Evolutionary conservation across 805 yeast species (phyloP).

Genomic region (Priceomyces carsonii): DNA sequence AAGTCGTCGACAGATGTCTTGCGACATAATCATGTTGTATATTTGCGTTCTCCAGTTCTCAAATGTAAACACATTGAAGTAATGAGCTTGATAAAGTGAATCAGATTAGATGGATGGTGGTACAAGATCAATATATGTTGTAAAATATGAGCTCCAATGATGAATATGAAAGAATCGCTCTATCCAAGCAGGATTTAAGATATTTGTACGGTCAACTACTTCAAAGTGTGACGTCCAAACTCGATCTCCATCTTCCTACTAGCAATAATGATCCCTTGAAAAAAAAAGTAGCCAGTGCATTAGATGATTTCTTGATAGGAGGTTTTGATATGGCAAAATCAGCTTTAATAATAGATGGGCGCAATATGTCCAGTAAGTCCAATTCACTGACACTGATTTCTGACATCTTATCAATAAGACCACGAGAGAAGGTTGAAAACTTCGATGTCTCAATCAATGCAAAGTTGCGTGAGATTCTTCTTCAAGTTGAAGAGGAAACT

Average conservation of each 20-base stretch:
- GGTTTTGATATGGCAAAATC: slow-evolving; percentile 58
- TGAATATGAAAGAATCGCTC: slow-evolving; percentile 44
- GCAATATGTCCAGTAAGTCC: slow-evolving; percentile 28
- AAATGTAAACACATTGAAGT: not conserved
- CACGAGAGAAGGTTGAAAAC: slow-evolving; percentile 57
- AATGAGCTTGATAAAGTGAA: not conserved
- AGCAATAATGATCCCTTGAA: slow-evolving; percentile 47
- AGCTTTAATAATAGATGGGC: slow-evolving; percentile 61
- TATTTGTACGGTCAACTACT: slow-evolving; percentile 47
- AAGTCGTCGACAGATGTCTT: not conserved
- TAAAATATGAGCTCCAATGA: slow-evolving; percentile 18
- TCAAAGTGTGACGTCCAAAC: slow-evolving; percentile 42
- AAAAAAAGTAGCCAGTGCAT: slow-evolving; percentile 39
- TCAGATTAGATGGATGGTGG: not conserved
- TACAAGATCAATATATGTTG: not conserved
- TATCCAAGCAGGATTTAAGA: slow-evolving; percentile 54
- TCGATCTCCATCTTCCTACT: slow-evolving; percentile 51
- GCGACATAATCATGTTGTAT: not conserved
- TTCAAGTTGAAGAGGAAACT: slow-evolving; percentile 62
- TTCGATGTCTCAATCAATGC: slow-evolving; percentile 68
- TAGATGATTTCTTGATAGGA: slow-evolving; percentile 49
- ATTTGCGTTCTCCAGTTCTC: not conserved
- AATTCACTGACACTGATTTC: slow-evolving; percentile 12
- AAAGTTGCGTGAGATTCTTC: slow-evolving; percentile 54
- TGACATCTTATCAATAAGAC: slow-evolving; percentile 26